Evolutionary conservation across 2,329 filamentous ascomycete genomes (phyloP).

Genomic region (Fusarium sp.): DNA sequence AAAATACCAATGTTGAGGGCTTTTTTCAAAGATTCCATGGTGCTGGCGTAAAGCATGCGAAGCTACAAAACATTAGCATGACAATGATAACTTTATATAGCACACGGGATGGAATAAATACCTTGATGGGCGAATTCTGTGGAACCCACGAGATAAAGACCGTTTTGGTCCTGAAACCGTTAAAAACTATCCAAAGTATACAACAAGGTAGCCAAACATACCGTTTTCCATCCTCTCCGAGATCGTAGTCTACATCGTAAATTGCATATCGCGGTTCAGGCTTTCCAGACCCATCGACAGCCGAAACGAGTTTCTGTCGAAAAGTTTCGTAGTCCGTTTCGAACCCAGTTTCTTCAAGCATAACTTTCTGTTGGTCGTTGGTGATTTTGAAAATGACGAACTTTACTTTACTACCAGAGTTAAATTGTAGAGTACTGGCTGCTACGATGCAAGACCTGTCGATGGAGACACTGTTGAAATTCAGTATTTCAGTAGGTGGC

Average conservation of each 20-base stretch:
- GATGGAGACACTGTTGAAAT: slow-evolving; percentile 19
- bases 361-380: slow-evolving; percentile 24
- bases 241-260: slow-evolving; percentile 37
- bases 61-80: slow-evolving; percentile 1
- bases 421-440: slow-evolving; percentile 17
- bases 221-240: slow-evolving; percentile 38
- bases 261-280: slow-evolving; percentile 31
- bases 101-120: neutral
- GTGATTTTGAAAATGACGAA: slow-evolving; percentile 38
- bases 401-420: slow-evolving; percentile 17
- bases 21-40: slow-evolving; percentile 38
- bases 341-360: slow-evolving; percentile 25
- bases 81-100: fast-evolving
- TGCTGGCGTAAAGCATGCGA: slow-evolving; percentile 41
- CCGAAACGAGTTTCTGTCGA: slow-evolving; percentile 25
- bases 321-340: slow-evolving; percentile 29
- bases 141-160: slow-evolving; percentile 41
- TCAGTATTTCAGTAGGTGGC: neutral
- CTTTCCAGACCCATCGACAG: slow-evolving; percentile 17
- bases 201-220: fast-evolving
- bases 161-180: slow-evolving; percentile 19
- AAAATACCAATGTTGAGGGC: slow-evolving; percentile 30
- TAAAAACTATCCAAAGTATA: neutral
- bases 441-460: slow-evolving; percentile 29
- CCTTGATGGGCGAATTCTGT: slow-evolving; percentile 27